Base-by-base conservation (phyloP, 495 filamentous ascomycete genomes). In the Beverwykella pulmonaria region DNA sequence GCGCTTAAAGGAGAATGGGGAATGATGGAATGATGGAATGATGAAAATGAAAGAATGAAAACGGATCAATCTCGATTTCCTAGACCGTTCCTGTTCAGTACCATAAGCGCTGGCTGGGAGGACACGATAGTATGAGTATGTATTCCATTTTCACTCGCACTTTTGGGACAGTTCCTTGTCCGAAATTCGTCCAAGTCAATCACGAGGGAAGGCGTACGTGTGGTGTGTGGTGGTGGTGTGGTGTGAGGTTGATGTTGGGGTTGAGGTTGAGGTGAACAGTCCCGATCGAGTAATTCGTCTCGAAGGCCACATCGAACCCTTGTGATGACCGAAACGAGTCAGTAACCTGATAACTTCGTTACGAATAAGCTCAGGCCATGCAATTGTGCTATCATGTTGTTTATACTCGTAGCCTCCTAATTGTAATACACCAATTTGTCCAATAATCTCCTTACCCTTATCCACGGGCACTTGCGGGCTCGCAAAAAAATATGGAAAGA, bases 1-100 rank as follows among this genome's bases (percentile, higher is more conserved):
- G 30, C 8, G 14, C 59, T 63, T 1, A 53, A 9, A 14, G 48
- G 4, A 2, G 29, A 63, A 25, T 63, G 59, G 59, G 59, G 5
- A 4, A 58, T 58, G 54, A 8, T 19, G 22, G n/a, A 25, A 26
- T 46, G 36, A 44, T n/a, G n/a, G n/a, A n/a, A n/a, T n/a, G n/a
- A n/a, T n/a, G n/a, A n/a, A n/a, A n/a, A n/a, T n/a, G n/a, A n/a
- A n/a, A n/a, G n/a, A 25, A 26, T 46, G 36, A 44, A n/a, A 2
- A 2, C 8, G 6, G 26, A 53, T 53, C 3, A 7, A 19, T 19
- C n/a, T 19, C 46, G 17, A 48, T 48, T 48, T 23, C 5, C 22
- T 19, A 53, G 15, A 20, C 26, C 7, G 8, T 20, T 5, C 15
- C 50, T 30, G 7, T 53, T 3, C 6, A 9, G 3, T 53, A 25